A percentile compares a stretch with the other conserved stretches of the same genome.
phyloP scores from a whole-genome alignment of 768 basidiomycete species.

The Daedaleopsis nitida region DNA sequence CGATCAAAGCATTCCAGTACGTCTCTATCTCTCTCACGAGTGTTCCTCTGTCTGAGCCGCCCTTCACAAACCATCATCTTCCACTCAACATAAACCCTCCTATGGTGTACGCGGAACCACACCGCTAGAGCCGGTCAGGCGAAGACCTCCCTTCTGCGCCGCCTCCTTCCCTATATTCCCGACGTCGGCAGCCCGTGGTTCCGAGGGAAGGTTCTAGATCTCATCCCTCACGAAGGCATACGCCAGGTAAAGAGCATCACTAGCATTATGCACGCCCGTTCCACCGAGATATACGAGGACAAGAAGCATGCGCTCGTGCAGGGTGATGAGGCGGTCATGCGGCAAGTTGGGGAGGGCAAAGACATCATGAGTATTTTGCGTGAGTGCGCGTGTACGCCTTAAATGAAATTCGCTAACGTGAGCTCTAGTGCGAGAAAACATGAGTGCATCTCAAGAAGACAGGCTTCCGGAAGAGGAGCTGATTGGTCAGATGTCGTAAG shows the following conservation, averaged over 20 bases:
- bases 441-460: constrained; percentile 15
- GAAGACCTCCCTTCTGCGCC: background rate
- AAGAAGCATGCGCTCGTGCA: constrained; percentile 31
- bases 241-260: background rate
- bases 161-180: constrained; percentile 2
- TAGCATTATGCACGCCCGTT: background rate
- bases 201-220: background rate
- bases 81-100: constrained; percentile 4
- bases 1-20: constrained; percentile 31
- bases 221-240: constrained; percentile 6
- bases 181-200: background rate
- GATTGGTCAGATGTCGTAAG: constrained; percentile 24
- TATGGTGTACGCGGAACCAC: background rate
- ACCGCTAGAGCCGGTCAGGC: background rate
- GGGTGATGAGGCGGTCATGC: constrained; percentile 28
- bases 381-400: constrained; percentile 26
- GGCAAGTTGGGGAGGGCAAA: constrained; percentile 36
- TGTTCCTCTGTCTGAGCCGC: background rate
- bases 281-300: constrained; percentile 32
- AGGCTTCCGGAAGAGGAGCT: constrained; percentile 23
- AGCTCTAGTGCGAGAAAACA: constrained; percentile 24
- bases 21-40: constrained; percentile 7
- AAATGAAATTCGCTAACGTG: background rate
- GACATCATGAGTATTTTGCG: constrained; percentile 55
- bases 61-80: constrained; percentile 8